These are phyloP conservation scores for Beauveria varroae DNA, from an alignment of 2,329 filamentous ascomycete genomes.

Conservation along the genomic window DNA sequence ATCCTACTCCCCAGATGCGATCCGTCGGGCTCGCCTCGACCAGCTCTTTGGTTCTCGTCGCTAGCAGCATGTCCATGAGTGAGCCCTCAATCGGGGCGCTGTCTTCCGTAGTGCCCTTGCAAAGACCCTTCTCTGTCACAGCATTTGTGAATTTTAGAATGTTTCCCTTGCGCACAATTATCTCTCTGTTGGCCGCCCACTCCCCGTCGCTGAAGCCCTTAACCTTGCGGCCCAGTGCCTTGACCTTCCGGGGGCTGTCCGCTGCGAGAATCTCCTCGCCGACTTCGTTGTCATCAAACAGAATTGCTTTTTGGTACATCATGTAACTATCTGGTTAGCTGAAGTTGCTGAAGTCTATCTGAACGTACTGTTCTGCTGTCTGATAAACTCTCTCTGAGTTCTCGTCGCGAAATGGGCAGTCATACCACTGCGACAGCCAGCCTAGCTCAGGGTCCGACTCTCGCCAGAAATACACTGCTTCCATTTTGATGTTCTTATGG, in stretches of 20 bases:
- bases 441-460: conserved; percentile 39
- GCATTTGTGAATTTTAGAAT: conserved; percentile 50
- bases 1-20: conserved; percentile 60
- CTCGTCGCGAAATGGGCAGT: conserved; percentile 37
- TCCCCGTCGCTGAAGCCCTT: conserved; percentile 39
- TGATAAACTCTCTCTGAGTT: conserved; percentile 31
- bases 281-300: conserved; percentile 37
- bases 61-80: conserved; percentile 42
- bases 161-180: conserved; percentile 51
- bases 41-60: conserved; percentile 51
- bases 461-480: conserved; percentile 40
- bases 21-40: conserved; percentile 57
- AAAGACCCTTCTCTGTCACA: conserved; percentile 23
- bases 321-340: conserved; percentile 33
- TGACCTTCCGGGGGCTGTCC: conserved; percentile 38
- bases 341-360: background rate
- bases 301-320: conserved; percentile 46
- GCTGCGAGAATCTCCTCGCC: conserved; percentile 43
- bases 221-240: conserved; percentile 48
- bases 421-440: conserved; percentile 58
- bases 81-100: conserved; percentile 25
- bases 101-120: conserved; percentile 15
- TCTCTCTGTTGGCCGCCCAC: conserved; percentile 44
- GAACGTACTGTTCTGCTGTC: conserved; percentile 43
- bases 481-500: background rate